Evolutionary conservation across 495 filamentous ascomycete species (phyloP).

Genomic region (Penicillium pancosmium): DNA sequence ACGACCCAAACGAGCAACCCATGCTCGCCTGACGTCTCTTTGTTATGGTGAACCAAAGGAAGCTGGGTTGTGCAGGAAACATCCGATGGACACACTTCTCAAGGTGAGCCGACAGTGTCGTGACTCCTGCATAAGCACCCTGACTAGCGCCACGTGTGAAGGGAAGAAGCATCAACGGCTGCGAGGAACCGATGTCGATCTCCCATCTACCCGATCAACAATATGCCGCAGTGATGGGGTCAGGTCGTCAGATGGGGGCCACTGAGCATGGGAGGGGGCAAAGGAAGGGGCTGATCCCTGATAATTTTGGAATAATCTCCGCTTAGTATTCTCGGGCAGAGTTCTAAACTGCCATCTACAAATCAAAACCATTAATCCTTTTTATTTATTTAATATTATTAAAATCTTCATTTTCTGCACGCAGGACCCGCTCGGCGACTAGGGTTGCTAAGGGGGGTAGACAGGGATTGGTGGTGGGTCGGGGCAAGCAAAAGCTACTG

Average conservation of each 20-base stretch:
- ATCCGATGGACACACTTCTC: background rate
- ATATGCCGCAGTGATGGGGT: constrained; percentile 13
- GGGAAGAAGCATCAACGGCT: constrained; percentile 47
- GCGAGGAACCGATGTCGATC: constrained; percentile 49
- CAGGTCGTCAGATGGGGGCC: constrained; percentile 11
- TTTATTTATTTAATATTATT: background rate
- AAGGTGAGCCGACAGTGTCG: constrained; percentile 11
- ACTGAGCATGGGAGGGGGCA: background rate
- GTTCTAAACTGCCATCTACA: constrained; percentile 23
- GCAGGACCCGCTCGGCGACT: constrained; percentile 33
- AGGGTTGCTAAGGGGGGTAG: constrained; percentile 13
- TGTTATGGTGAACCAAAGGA: background rate
- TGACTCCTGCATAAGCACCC: constrained; percentile 46
- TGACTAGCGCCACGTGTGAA: constrained; percentile 49
- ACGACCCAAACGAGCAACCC: constrained; percentile 6
- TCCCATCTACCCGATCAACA: constrained; percentile 41
- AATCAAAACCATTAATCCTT: constrained; percentile 21
- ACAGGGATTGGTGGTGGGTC: constrained; percentile 9
- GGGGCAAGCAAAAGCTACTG: constrained; percentile 10
- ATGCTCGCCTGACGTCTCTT: constrained; percentile 19
- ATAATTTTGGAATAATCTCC: constrained; percentile 24
- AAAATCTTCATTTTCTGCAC: constrained; percentile 11
- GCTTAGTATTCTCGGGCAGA: constrained; percentile 13
- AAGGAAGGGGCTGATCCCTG: constrained; percentile 18
- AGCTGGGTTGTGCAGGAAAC: background rate